Conservation (phyloP, 495 filamentous ascomycete species). For the Daldinia grandis region DNA sequence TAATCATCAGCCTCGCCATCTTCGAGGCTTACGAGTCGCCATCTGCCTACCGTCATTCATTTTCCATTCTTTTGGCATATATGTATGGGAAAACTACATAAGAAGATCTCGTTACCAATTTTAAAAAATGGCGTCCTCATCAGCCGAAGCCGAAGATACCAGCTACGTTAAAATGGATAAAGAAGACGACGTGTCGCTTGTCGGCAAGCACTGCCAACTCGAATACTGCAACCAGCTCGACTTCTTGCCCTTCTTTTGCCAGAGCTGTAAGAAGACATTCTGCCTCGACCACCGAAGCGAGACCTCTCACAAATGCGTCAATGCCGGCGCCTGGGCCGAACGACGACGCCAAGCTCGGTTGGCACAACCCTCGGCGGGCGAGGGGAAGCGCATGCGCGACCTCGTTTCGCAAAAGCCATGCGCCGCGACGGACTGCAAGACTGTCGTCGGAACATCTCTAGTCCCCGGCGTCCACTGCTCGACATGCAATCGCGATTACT, state of each 20-base stretch:
- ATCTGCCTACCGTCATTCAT: conserved; percentile 29
- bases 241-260: conserved; percentile 95
- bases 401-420: conserved; percentile 63
- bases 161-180: conserved; percentile 64
- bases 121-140: conserved; percentile 45
- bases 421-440: conserved; percentile 79
- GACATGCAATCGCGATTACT: conserved; percentile 85
- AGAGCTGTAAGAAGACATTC: conserved; percentile 83
- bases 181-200: conserved; percentile 77
- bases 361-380: conserved; percentile 53
- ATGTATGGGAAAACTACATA: conserved; percentile 17
- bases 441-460: conserved; percentile 79
- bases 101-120: not conserved
- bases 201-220: conserved; percentile 92
- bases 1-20: conserved; percentile 44
- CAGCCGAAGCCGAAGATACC: conserved; percentile 49
- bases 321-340: conserved; percentile 86
- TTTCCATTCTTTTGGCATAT: not conserved
- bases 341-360: conserved; percentile 67
- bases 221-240: conserved; percentile 92
- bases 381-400: conserved; percentile 55
- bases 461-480: conserved; percentile 82
- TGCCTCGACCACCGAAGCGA: conserved; percentile 96
- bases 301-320: conserved; percentile 78
- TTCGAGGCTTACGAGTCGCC: conserved; percentile 39